phyloP scores from a whole-genome alignment of 768 basidiomycete genomes.

The Asterophora parasitica region DNA sequence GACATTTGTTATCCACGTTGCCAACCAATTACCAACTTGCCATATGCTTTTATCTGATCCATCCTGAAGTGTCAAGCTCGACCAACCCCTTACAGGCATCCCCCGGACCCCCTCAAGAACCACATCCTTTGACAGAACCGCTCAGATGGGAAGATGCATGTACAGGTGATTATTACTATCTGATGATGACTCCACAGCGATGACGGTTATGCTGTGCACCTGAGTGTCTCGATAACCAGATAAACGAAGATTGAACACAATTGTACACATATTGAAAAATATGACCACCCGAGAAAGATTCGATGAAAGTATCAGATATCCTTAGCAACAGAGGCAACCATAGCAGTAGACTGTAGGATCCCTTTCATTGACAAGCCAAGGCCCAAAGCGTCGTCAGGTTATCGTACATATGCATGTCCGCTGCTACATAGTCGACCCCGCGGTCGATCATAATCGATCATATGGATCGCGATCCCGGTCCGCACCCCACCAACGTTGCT shows the following conservation, averaged over 20 bases:
- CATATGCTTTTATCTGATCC: slow-evolving; percentile 18
- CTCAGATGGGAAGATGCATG: slow-evolving; percentile 29
- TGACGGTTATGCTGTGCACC: slow-evolving; percentile 22
- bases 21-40: neutral
- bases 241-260: neutral
- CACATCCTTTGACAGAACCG: slow-evolving; percentile 34
- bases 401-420: neutral
- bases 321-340: neutral
- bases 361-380: too few species aligned
- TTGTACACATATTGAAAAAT: neutral
- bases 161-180: slow-evolving; percentile 12
- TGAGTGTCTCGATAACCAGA: neutral
- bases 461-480: neutral
- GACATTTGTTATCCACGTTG: slow-evolving; percentile 19
- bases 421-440: neutral
- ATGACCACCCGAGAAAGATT: neutral
- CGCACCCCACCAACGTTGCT: neutral
- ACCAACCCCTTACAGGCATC: slow-evolving; percentile 10
- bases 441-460: neutral
- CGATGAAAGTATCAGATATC: neutral
- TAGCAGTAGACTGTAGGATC: neutral
- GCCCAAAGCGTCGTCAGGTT: too few species aligned
- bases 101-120: slow-evolving; percentile 15
- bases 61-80: slow-evolving; percentile 12
- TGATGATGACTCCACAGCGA: slow-evolving; percentile 16